Evolutionary conservation across 192 early-diverging fungal species (phyloP), one percentile per base, ranked within the genome.

Genomic region (Coemansia sp.): DNA sequence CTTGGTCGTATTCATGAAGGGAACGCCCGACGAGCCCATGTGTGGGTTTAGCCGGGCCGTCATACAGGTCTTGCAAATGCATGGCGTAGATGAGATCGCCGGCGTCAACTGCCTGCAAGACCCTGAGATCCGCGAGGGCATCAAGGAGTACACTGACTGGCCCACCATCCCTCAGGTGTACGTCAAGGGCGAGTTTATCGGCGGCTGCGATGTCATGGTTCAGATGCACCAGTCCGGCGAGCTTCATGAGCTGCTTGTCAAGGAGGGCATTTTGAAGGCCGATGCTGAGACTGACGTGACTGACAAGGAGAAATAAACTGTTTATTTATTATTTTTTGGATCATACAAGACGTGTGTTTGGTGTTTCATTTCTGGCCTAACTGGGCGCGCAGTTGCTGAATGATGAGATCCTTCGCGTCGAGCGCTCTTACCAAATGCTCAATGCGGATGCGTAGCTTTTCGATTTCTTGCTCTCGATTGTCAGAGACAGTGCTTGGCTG

Each of bases 131-230:
- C 91, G 97, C 71, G 87, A 88, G 51, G 97, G 95, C 65, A 93
- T 97, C 80, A 98, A 98, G 80, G 96, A 97, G 86, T 98, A 91
- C 87, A 61, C 79, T 33, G 86, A 94, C 62, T 98, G 97, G 97
- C 97, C 95, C 12, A 98, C 97, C 40, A 93, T 94, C 76, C 97
- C 97, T 18, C 97, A 98, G 85, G 91, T 98, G 8, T 98, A 93
- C 72, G 87, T 98, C 76, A 93, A 96, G 73, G 96, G 96, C 72
- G 94, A 97, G 86, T 96, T 98, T 78, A 89, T 97, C 54, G 96
- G 97, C 66, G 97, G 97, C 22, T 93, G 90, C 74, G 96, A 98
- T 77, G 97, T 98, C 72, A 76, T 98, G 73, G 86, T 94, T 22
- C 90, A 90, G 74, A 92, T 98, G 93, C 86, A 93, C 71, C 86